phyloP scores from a whole-genome alignment of 2,329 filamentous ascomycete genomes.

The Hypomyces perniciosus region DNA sequence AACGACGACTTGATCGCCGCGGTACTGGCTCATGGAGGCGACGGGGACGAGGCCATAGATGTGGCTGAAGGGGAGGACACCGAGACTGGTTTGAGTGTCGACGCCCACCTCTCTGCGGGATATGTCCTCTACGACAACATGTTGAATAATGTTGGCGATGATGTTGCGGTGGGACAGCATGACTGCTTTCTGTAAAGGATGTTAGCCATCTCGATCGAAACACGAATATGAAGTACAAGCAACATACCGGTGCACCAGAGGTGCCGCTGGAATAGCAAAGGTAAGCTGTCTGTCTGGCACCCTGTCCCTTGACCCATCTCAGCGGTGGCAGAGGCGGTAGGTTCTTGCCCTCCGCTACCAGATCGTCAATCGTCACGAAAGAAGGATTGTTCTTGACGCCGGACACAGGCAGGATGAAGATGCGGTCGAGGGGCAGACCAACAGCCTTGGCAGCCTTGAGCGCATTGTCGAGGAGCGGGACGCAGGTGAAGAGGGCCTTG shows the following conservation, averaged over 20 bases:
- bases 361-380: slow-evolving; percentile 60
- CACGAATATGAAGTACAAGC: slow-evolving; percentile 2
- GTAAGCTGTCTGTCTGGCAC: slow-evolving; percentile 63
- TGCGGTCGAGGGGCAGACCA: slow-evolving; percentile 55
- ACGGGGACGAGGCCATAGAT: slow-evolving; percentile 74
- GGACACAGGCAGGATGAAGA: slow-evolving; percentile 66
- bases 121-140: slow-evolving; percentile 38
- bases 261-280: slow-evolving; percentile 78
- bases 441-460: slow-evolving; percentile 57
- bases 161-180: slow-evolving; percentile 78
- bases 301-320: slow-evolving; percentile 59
- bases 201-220: not conserved
- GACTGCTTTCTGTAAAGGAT: slow-evolving; percentile 60
- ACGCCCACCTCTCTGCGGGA: slow-evolving; percentile 31
- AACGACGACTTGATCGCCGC: slow-evolving; percentile 68
- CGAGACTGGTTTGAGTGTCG: slow-evolving; percentile 47
- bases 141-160: slow-evolving; percentile 68
- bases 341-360: slow-evolving; percentile 55
- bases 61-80: slow-evolving; percentile 73
- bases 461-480: slow-evolving; percentile 58
- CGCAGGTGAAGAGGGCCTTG: slow-evolving; percentile 65
- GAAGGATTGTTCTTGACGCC: slow-evolving; percentile 43
- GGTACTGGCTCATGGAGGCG: slow-evolving; percentile 57
- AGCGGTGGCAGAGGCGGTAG: slow-evolving; percentile 49
- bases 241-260: slow-evolving; percentile 65